Evolutionary conservation across 805 yeast species (phyloP).

Genomic region (Starmerella vaccinii): DNA sequence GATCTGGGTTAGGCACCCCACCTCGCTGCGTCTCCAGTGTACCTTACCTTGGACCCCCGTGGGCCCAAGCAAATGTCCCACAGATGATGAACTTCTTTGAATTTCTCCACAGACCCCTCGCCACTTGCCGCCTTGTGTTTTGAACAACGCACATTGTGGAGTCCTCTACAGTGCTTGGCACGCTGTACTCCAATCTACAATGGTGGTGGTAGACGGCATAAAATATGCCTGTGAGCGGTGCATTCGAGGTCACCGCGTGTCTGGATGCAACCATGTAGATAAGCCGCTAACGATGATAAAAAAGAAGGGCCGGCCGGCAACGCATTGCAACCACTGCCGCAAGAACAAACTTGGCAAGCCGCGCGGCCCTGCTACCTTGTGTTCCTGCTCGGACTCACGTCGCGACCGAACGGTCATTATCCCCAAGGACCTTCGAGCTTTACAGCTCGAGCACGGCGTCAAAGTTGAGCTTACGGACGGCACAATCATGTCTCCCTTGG

Average conservation of each 20-base stretch:
- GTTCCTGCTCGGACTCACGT: not conserved
- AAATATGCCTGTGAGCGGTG: conserved; percentile 96
- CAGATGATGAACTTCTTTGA: not conserved
- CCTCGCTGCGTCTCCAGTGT: not conserved
- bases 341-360: not conserved
- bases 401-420: not conserved
- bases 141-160: too few relatives aligned
- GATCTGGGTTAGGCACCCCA: not conserved
- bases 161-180: not conserved
- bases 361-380: not conserved
- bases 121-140: too few relatives aligned
- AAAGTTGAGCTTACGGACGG: not conserved
- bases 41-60: not conserved
- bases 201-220: conserved; percentile 62
- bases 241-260: conserved; percentile 91
- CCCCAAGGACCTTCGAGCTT: not conserved
- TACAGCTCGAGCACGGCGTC: not conserved
- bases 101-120: not conserved
- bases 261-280: conserved; percentile 86
- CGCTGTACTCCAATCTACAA: not conserved
- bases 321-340: conserved; percentile 74
- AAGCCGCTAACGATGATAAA: conserved; percentile 86
- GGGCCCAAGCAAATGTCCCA: not conserved
- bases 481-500: not conserved
- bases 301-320: conserved; percentile 92